These are phyloP conservation scores for Leishmania aethiopica DNA, from an alignment of 208 protist genomes.

Conservation along the genomic window DNA sequence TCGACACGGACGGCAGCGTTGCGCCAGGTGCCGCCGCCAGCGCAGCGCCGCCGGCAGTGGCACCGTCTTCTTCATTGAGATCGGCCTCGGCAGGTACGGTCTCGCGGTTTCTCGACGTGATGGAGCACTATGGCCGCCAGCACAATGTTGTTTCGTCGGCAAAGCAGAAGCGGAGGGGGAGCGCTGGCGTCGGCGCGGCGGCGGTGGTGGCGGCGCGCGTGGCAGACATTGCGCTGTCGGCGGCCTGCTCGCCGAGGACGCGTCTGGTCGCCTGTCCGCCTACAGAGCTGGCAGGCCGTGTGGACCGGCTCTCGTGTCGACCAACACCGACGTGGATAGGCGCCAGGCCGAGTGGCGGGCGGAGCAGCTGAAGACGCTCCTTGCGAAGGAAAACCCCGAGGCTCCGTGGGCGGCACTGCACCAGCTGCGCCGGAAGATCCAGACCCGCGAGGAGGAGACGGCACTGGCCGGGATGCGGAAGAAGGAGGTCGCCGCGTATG, in stretches of 20 bases:
- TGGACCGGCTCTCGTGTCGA: conserved; percentile 56
- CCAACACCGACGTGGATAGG: conserved; percentile 23
- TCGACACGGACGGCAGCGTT: background rate
- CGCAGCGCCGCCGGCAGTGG: background rate
- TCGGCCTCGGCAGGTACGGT: conserved; percentile 28
- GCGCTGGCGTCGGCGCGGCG: conserved; percentile 31
- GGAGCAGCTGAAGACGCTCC: conserved; percentile 51
- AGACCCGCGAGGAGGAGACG: conserved; percentile 39
- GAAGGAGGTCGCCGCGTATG: conserved; percentile 75
- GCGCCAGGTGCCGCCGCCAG: background rate
- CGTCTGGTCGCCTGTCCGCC: conserved; percentile 60
- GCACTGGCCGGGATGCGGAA: conserved; percentile 65
- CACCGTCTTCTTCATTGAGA: background rate
- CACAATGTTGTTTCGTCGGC: conserved; percentile 11
- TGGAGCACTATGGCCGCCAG: conserved; percentile 51
- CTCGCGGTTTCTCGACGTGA: conserved; percentile 55
- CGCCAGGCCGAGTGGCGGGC: conserved; percentile 69
- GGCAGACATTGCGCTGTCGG: conserved; percentile 8
- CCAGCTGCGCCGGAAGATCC: conserved; percentile 39
- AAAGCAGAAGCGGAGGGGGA: conserved; percentile 29
- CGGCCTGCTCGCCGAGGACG: conserved; percentile 63
- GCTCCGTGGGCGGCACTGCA: conserved; percentile 75
- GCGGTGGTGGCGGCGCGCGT: background rate
- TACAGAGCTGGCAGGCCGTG: conserved; percentile 58
- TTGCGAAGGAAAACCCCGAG: conserved; percentile 46